These are phyloP conservation scores for Gryganskiella cystojenkinii DNA, from an alignment of 192 early-diverging fungal species.

Conservation along the genomic window DNA sequence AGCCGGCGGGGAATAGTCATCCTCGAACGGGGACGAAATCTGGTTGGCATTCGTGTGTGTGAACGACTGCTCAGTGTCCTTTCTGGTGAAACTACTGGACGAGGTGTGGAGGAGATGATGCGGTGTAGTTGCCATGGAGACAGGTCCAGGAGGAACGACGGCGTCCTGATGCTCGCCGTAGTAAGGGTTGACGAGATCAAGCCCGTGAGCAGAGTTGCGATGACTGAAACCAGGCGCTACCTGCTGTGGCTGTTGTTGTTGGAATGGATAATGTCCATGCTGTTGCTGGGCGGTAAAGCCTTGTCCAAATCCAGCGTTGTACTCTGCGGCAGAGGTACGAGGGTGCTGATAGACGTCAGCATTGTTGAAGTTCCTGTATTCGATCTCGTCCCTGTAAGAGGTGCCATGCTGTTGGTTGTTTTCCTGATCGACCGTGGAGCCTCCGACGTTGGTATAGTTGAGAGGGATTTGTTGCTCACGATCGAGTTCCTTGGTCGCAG, in stretches of 20 bases:
- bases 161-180: conserved; percentile 29
- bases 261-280: neutral
- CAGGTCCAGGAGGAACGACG: conserved; percentile 17
- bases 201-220: conserved; percentile 23
- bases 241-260: conserved; percentile 11
- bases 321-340: conserved; percentile 19
- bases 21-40: conserved; percentile 44
- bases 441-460: conserved; percentile 42
- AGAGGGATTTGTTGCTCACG: conserved; percentile 51
- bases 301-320: conserved; percentile 18
- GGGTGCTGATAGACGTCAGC: conserved; percentile 15
- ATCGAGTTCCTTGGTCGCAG: conserved; percentile 40
- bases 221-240: conserved; percentile 34
- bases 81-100: neutral
- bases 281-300: neutral
- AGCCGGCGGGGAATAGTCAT: conserved; percentile 13
- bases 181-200: conserved; percentile 45
- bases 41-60: conserved; percentile 22
- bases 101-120: neutral
- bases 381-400: conserved; percentile 47
- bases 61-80: conserved; percentile 24
- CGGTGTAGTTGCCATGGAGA: neutral
- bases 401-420: conserved; percentile 15
- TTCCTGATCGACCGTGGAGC: conserved; percentile 8
- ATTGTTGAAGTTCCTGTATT: conserved; percentile 31